Conservation (phyloP, 352 stramenopile genomes). For the Phytophthora fragariaefolia region DNA sequence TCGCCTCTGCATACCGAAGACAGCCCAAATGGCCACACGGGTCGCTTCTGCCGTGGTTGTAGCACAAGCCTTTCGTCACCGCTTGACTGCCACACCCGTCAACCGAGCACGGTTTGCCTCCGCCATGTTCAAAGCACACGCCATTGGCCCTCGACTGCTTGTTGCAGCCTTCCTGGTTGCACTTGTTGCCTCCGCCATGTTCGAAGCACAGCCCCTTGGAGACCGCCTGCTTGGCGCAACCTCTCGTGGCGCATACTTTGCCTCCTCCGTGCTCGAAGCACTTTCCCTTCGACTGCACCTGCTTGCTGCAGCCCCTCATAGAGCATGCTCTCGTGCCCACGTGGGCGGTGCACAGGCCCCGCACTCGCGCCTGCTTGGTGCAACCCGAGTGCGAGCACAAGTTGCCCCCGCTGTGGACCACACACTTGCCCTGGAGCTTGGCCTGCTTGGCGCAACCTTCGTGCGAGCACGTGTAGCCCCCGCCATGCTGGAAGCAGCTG, state of each 20-base stretch:
- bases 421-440: conserved; percentile 37
- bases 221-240: conserved; percentile 62
- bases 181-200: conserved; percentile 63
- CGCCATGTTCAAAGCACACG: not conserved
- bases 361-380: conserved; percentile 24
- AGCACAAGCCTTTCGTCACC: not conserved
- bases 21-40: not conserved
- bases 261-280: conserved; percentile 71
- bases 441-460: conserved; percentile 38
- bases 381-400: conserved; percentile 33
- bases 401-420: conserved; percentile 32
- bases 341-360: conserved; percentile 71
- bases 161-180: conserved; percentile 51
- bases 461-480: conserved; percentile 39
- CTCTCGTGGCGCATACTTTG: conserved; percentile 64
- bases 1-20: conserved; percentile 22
- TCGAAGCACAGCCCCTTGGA: conserved; percentile 58
- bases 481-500: conserved; percentile 39
- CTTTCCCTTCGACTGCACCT: conserved; percentile 57
- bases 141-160: conserved; percentile 48
- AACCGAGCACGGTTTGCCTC: not conserved
- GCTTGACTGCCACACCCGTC: not conserved
- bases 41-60: not conserved
- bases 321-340: conserved; percentile 72
- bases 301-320: conserved; percentile 53